Base-by-base conservation (phyloP, 1,284 basidiomycete species). In the Tilletia caries region DNA sequence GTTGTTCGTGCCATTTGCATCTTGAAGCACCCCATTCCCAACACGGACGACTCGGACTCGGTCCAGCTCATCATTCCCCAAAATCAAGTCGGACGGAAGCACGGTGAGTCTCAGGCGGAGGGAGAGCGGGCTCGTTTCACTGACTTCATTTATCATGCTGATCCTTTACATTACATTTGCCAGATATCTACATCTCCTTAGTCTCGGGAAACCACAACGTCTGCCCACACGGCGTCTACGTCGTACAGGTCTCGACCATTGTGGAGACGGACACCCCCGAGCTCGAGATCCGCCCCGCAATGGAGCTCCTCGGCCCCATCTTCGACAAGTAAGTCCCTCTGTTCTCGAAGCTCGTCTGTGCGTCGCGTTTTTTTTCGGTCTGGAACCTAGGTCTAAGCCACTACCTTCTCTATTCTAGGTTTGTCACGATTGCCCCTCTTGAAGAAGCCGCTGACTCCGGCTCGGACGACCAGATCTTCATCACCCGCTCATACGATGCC, bases 31-130 rank as follows among this genome's bases (percentile, higher is more conserved):
- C 93, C 95, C 62, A 96, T 99, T 76, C 96, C 96, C 67, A 94
- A 92, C 74, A 98, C 96, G 62, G 95, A 98, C 60, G 91, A 98
- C 82, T 87, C 90, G 67, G 96, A 98, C 86, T 78, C 76, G 50
- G 91, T 91, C 27, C 96, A 99, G 86, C 93, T 99, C 80, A 95
- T 99, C 85, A 96, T 99, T 77, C 96, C 96, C 37, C 96, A 98
- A 86, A 97, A 97, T 85, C 96, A 99, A 86, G 94, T 99, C 74
- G 88, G 88, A 76, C 87, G 96, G 77, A 90, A 91, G 86, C 93
- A 99, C 83, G 95, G 94, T 92, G 79, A 79, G 89, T 84, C 29
- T 8, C 6, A 8, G 25, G 13, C 20, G n/a, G n/a, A 25, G 27
- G 20, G 32, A 20, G 6, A 65, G 6, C 79, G 4, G 13, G 25